Evolutionary conservation across 148 eudicot species (phyloP).

Genomic region (Chenopodium quinoa): DNA sequence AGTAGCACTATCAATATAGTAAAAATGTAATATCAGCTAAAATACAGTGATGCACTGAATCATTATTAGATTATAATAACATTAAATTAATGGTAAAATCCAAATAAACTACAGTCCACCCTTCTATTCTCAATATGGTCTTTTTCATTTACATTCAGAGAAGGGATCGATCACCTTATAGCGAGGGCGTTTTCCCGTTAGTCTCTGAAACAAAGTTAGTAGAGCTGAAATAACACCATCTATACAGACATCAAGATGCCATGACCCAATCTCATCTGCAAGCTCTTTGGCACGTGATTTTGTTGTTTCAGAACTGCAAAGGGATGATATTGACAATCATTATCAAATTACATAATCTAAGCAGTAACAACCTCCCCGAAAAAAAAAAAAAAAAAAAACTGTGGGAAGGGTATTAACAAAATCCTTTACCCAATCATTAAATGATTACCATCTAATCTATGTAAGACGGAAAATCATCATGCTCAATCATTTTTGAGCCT

Average conservation of each 20-base stretch:
- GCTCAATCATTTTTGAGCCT: neutral
- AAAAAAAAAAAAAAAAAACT: neutral
- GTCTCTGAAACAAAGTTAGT: slow-evolving; percentile 70
- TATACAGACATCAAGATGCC: slow-evolving; percentile 90
- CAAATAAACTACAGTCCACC: neutral
- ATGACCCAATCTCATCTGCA: slow-evolving; percentile 85
- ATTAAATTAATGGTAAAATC: neutral
- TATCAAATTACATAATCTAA: neutral
- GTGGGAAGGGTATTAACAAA: neutral
- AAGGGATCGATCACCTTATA: slow-evolving; percentile 59
- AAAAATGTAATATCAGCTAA: neutral
- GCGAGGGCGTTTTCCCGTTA: slow-evolving; percentile 86
- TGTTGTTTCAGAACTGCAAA: slow-evolving; percentile 78
- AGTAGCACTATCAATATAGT: neutral
- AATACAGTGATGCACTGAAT: neutral
- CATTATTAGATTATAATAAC: neutral
- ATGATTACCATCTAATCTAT: neutral
- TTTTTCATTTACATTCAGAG: neutral
- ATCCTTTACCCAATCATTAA: neutral
- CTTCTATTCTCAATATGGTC: neutral
- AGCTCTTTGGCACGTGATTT: slow-evolving; percentile 71
- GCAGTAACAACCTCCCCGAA: neutral
- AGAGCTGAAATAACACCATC: slow-evolving; percentile 81
- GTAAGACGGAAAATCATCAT: neutral
- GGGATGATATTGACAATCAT: neutral